These are phyloP conservation scores for Colletotrichum eleusines DNA, from an alignment of 2,329 filamentous ascomycete genomes.

Conservation along the genomic window DNA sequence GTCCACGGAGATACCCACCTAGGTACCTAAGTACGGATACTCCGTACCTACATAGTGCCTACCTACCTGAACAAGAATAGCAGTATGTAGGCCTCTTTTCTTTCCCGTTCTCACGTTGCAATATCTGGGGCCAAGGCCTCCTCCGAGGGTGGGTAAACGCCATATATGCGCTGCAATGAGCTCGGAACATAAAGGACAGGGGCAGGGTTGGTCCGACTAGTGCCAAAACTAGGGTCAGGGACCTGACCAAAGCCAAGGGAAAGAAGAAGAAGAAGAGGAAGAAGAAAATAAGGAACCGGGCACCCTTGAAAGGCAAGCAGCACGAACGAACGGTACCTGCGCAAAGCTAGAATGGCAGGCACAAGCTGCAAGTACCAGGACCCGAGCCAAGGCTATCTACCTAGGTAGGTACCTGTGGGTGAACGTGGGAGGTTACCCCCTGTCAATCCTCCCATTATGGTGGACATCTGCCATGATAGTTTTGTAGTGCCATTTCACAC, in stretches of 20 bases:
- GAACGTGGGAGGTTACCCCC: conserved; percentile 6
- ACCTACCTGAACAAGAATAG: too few relatives aligned
- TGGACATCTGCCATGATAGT: background rate
- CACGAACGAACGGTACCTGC: conserved; percentile 38
- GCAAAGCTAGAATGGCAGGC: conserved; percentile 24
- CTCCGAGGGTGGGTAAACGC: background rate
- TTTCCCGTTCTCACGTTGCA: background rate
- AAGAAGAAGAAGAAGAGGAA: conserved; percentile 8
- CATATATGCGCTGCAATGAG: background rate
- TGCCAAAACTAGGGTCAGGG: background rate
- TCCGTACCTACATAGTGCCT: too few relatives aligned
- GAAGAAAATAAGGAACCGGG: background rate
- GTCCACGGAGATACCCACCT: too few relatives aligned
- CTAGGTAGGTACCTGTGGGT: too few relatives aligned
- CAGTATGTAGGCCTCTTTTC: too few relatives aligned
- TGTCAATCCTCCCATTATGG: conserved; percentile 16
- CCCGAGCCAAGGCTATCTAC: conserved; percentile 7
- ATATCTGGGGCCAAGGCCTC: background rate
- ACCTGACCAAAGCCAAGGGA: background rate
- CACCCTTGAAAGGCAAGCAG: conserved; percentile 11
- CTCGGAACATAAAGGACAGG: conserved; percentile 18
- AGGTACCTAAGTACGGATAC: too few relatives aligned
- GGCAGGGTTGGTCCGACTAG: background rate
- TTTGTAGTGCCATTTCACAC: conserved; percentile 10
- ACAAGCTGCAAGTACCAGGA: conserved; percentile 32